Evolutionary conservation across 306 rosid genomes (phyloP).

Genomic region (Cucumis cinereus): DNA sequence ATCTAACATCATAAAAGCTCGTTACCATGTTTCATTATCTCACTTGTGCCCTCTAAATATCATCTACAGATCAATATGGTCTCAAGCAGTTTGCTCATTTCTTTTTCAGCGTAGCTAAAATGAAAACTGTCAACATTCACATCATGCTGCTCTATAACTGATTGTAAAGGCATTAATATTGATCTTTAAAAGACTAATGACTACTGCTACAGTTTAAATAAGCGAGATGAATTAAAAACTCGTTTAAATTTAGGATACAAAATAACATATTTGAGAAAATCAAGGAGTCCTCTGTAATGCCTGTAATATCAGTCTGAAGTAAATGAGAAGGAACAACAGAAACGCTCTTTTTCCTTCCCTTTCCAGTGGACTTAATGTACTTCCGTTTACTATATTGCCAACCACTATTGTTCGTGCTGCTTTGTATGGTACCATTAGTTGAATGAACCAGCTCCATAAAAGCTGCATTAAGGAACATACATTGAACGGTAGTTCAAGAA

Average conservation of each 20-base stretch:
- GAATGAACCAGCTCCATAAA: conserved; percentile 78
- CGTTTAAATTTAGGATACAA: conserved; percentile 57
- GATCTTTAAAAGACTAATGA: neutral
- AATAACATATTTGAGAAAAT: conserved; percentile 81
- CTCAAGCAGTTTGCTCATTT: neutral
- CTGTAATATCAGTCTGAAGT: conserved; percentile 79
- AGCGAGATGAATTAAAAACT: conserved; percentile 8
- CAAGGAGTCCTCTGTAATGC: conserved; percentile 48
- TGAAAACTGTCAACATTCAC: neutral
- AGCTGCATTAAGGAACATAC: conserved; percentile 39
- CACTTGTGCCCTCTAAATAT: neutral
- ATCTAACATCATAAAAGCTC: neutral
- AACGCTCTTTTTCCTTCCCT: conserved; percentile 42
- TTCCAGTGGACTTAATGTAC: conserved; percentile 30
- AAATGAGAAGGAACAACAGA: conserved; percentile 80
- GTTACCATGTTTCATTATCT: neutral
- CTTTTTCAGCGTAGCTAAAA: neutral
- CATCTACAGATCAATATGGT: neutral
- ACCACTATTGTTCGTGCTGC: conserved; percentile 35
- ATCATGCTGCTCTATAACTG: neutral
- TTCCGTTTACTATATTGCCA: conserved; percentile 39
- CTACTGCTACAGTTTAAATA: neutral
- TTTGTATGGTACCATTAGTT: conserved; percentile 73
- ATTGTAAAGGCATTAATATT: neutral
- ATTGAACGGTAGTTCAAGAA: neutral